phyloP scores from a whole-genome alignment of 805 yeast species.

The Hanseniaspora guilliermondii region DNA sequence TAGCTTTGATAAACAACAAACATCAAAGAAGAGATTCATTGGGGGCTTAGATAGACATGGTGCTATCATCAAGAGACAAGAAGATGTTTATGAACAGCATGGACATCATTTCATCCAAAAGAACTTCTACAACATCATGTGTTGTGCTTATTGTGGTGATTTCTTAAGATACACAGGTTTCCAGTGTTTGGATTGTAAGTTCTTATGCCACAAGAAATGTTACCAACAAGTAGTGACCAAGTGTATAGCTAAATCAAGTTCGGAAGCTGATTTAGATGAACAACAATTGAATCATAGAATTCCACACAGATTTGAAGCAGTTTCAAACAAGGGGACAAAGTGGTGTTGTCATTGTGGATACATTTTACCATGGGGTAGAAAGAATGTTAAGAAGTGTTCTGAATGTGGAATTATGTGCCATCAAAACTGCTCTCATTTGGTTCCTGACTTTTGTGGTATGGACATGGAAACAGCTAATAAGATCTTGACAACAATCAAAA shows the following conservation, averaged over 20 bases:
- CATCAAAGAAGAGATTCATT: constrained; percentile 35
- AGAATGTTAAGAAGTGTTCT: constrained; percentile 80
- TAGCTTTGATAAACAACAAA: constrained; percentile 61
- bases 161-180: constrained; percentile 77
- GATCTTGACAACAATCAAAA: constrained; percentile 70
- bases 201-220: constrained; percentile 70
- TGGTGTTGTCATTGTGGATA: constrained; percentile 99
- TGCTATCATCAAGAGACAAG: constrained; percentile 87
- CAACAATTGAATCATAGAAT: constrained; percentile 85
- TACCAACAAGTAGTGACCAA: constrained; percentile 70
- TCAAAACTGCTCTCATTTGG: constrained; percentile 79
- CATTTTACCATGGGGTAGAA: constrained; percentile 86
- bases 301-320: constrained; percentile 92
- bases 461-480: constrained; percentile 92
- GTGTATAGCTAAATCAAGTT: constrained; percentile 65
- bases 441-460: constrained; percentile 98
- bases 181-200: constrained; percentile 76
- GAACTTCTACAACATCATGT: constrained; percentile 90
- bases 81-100: constrained; percentile 80
- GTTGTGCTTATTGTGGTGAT: constrained; percentile 95
- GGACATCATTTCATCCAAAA: constrained; percentile 96
- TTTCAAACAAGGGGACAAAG: constrained; percentile 84
- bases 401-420: constrained; percentile 95
- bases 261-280: constrained; percentile 54
- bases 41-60: constrained; percentile 89